Conservation (phyloP, 108 stramenopile species). For the Parmales sp. region DNA sequence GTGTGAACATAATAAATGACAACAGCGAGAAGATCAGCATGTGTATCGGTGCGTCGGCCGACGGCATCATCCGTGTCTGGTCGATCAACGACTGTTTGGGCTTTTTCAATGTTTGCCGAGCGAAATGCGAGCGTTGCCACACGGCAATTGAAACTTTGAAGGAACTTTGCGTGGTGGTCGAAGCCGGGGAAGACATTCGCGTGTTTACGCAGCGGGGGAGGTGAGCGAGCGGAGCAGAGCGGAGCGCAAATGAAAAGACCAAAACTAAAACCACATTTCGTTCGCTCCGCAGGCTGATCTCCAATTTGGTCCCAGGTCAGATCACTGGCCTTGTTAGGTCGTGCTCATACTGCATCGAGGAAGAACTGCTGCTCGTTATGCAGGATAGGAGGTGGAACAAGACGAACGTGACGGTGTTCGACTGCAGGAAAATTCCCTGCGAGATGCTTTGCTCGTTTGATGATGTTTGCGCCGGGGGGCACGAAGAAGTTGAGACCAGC, state of each 20-base stretch:
- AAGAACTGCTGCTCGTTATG: not conserved
- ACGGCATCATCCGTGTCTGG: conserved; percentile 1
- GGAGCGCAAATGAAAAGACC: too few species aligned
- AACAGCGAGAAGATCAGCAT: not conserved
- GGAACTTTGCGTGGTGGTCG: not conserved
- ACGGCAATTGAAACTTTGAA: not conserved
- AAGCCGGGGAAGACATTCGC: not conserved
- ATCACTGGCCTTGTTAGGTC: not conserved
- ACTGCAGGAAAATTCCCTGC: not conserved
- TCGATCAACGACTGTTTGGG: not conserved
- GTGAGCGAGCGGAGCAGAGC: too few species aligned
- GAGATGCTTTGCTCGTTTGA: not conserved
- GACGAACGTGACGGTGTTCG: not conserved
- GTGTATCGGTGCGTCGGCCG: not conserved
- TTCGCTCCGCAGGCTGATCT: not conserved
- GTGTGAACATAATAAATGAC: not conserved
- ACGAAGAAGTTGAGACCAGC: too few species aligned
- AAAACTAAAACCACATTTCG: not conserved
- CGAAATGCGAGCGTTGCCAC: not conserved
- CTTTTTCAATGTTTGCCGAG: not conserved
- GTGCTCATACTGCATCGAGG: not conserved
- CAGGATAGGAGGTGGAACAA: not conserved
- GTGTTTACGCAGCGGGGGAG: not conserved
- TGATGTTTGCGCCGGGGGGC: not conserved
- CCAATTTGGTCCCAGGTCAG: not conserved